Conservation (phyloP, 345 rosid genomes). For the Linum usitatissimum region DNA sequence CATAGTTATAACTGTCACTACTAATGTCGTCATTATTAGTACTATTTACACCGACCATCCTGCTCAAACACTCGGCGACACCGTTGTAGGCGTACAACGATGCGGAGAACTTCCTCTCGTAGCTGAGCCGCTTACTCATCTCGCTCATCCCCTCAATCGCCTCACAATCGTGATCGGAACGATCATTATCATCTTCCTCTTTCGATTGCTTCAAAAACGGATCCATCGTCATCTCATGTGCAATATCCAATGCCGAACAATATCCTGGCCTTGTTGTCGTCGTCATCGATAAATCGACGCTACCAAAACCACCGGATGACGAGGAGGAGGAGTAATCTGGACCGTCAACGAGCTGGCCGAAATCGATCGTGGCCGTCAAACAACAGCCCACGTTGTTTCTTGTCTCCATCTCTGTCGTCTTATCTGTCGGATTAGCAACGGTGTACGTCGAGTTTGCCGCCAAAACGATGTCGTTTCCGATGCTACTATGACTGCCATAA, state of each 20-base stretch:
- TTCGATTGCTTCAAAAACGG: not conserved
- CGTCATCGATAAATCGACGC: too few species aligned
- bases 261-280: too few species aligned
- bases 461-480: too few species aligned
- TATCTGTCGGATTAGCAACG: too few species aligned
- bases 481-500: too few species aligned
- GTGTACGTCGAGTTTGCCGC: too few species aligned
- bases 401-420: too few species aligned
- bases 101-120: conserved; percentile 35
- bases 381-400: too few species aligned
- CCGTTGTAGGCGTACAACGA: conserved; percentile 40
- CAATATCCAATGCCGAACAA: conserved; percentile 30
- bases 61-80: conserved; percentile 28
- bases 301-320: too few species aligned
- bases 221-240: conserved; percentile 32
- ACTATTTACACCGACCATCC: conserved; percentile 1
- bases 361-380: too few species aligned
- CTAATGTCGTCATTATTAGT: not conserved
- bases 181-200: not conserved
- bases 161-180: conserved; percentile 2
- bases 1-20: not conserved
- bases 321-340: too few species aligned
- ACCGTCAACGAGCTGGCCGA: too few species aligned
- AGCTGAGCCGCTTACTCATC: conserved; percentile 19
- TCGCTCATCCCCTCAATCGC: conserved; percentile 10